Base-by-base conservation (phyloP, 805 yeast genomes). In the Yarrowia sp. region DNA sequence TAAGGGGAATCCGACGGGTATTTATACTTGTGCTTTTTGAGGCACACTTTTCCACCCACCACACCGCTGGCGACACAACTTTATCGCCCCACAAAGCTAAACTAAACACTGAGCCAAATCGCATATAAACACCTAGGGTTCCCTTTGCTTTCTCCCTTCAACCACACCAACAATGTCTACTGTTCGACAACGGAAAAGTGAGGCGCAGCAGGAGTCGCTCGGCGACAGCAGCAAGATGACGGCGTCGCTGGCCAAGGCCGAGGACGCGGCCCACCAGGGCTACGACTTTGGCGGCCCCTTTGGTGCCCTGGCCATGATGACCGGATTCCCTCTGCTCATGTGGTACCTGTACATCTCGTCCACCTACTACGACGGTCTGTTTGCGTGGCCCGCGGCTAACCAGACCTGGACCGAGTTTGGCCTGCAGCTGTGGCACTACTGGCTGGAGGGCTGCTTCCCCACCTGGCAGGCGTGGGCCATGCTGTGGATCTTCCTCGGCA, bases 291-390 rank as follows among this genome's bases (percentile, higher is more conserved):
- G 99, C 64, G 98, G 98, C 0, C 89, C 96, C 33, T 78, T 82
- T 8, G 99, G 99, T 68, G 97, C 92, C 60, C 68, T 88, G 20
- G 94, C 93, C 8, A 94, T 95, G 98, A 86, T 94, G 87, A 76
- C 86, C 53, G 96, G 97, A 3, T 95, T 95, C 80, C 99, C 99
- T 9, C 75, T 88, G 56, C 82, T 95, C 75, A 95, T 95, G 99
- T 91, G 89, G 83, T 95, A 95, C 79, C 89, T 95, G 95, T 94
- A 97, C 96, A 87, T 94, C 67, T 84, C 92, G 74, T 94, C 95
- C 64, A 85, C 85, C 70, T 92, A 89, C 77, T 91, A 92, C 78
- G 81, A 81, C 70, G 97, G 97, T 1, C 74, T 80, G 60, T 83
- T 91, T 36, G 92, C 97, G 30, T 79, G 82, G 77, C 97, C 97